Conservation (phyloP, 2,329 filamentous ascomycete genomes). For the Fusarium dlaminii region DNA sequence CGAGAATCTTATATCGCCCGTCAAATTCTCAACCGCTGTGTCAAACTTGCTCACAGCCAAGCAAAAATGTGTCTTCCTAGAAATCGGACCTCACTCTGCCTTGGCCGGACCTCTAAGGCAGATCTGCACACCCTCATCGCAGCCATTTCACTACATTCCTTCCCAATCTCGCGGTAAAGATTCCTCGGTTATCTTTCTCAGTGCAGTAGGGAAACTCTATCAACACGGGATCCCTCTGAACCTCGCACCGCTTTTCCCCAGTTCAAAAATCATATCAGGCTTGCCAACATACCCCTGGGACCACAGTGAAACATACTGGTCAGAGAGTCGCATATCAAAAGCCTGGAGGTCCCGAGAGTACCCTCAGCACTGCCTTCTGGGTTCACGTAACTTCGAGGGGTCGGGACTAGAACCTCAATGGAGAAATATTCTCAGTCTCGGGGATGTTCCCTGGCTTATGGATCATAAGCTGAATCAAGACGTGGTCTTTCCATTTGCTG, state of each 20-base stretch:
- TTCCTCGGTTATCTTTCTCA: background rate
- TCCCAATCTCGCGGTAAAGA: background rate
- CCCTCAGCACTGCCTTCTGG: slow-evolving; percentile 53
- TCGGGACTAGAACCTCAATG: slow-evolving; percentile 40
- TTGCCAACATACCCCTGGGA: slow-evolving; percentile 53
- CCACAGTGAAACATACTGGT: slow-evolving; percentile 49
- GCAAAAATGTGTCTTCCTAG: slow-evolving; percentile 17
- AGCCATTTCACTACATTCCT: background rate
- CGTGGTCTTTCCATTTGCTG: slow-evolving; percentile 37
- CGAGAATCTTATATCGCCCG: slow-evolving; percentile 47
- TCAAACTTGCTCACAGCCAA: slow-evolving; percentile 3
- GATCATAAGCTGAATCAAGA: slow-evolving; percentile 48
- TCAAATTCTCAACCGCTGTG: slow-evolving; percentile 49
- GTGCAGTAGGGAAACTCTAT: background rate
- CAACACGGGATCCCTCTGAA: background rate
- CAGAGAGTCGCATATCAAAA: slow-evolving; percentile 44
- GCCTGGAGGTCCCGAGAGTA: slow-evolving; percentile 44
- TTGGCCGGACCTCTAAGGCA: slow-evolving; percentile 33
- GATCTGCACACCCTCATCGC: background rate
- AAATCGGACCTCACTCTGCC: slow-evolving; percentile 42
- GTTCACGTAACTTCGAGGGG: slow-evolving; percentile 36
- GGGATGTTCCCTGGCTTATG: slow-evolving; percentile 49
- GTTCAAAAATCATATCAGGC: slow-evolving; percentile 30
- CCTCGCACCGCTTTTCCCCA: slow-evolving; percentile 29
- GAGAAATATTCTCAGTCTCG: slow-evolving; percentile 38